Conservation (phyloP, 257 asterid species). For the Nemophila menziesii region DNA sequence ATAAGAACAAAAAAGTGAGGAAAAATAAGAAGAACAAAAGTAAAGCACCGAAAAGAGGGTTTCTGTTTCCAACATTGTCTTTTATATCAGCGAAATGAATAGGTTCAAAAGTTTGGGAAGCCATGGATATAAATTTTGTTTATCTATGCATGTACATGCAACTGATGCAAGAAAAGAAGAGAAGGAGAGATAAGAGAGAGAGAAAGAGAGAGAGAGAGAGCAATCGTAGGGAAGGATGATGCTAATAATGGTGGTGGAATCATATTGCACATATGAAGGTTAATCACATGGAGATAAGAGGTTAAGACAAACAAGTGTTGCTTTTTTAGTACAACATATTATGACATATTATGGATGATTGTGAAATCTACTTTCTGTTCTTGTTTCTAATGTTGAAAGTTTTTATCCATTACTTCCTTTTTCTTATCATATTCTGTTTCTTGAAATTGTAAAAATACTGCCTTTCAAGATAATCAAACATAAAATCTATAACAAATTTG, state of each 20-base stretch:
- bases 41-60: conserved; percentile 22
- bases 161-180: too few relatives aligned
- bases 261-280: neutral
- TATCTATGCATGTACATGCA: neutral
- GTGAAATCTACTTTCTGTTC: neutral
- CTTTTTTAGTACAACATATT: neutral
- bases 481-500: too few relatives aligned
- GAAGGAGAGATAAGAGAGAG: neutral
- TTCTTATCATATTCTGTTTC: too few relatives aligned
- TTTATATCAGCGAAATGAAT: conserved; percentile 14
- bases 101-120: conserved; percentile 21
- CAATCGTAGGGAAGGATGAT: too few relatives aligned
- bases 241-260: too few relatives aligned
- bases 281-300: neutral
- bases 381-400: neutral
- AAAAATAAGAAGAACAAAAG: conserved; percentile 15
- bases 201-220: neutral
- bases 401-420: neutral
- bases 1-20: conserved; percentile 22
- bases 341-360: neutral
- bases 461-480: too few relatives aligned
- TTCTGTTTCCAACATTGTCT: conserved; percentile 14
- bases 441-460: too few relatives aligned
- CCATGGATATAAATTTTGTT: conserved; percentile 13
- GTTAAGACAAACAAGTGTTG: neutral